Percentiles rank a stretch among this genome's conserved stretches.
phyloP scores from a whole-genome alignment of 164 flowering plant genomes.

The Macadamia tetraphylla region DNA sequence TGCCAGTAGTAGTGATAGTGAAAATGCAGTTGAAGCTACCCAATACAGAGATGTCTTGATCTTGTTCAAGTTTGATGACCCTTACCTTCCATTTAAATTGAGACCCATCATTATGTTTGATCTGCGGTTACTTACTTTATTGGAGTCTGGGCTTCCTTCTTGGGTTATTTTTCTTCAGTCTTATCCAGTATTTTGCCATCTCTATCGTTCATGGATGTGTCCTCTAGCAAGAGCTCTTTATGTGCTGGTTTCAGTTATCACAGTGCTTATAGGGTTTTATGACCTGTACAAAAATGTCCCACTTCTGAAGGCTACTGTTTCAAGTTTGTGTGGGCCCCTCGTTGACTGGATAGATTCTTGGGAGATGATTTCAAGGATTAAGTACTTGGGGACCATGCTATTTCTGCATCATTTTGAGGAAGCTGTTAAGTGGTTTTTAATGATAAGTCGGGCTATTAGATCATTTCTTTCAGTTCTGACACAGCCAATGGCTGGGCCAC shows the following conservation, averaged over 20 bases:
- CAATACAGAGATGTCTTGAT: slow-evolving; percentile 19
- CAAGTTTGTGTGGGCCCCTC: slow-evolving; percentile 27
- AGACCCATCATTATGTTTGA: slow-evolving; percentile 24
- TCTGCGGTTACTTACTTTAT: slow-evolving; percentile 27
- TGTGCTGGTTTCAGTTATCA: slow-evolving; percentile 23
- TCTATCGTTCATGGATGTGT: slow-evolving; percentile 33
- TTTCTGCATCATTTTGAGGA: slow-evolving; percentile 29
- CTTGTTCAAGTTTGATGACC: slow-evolving; percentile 21
- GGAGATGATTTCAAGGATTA: slow-evolving; percentile 31
- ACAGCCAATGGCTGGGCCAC: slow-evolving; percentile 22
- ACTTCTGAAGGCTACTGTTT: slow-evolving; percentile 26
- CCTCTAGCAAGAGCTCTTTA: slow-evolving; percentile 27
- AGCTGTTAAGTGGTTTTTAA: slow-evolving; percentile 22
- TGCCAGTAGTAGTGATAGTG: slow-evolving; percentile 14
- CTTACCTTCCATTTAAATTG: slow-evolving; percentile 23
- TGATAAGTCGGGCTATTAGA: slow-evolving; percentile 8
- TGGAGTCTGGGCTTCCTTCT: slow-evolving; percentile 32
- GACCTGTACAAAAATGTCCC: slow-evolving; percentile 33
- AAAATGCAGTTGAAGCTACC: slow-evolving; percentile 8
- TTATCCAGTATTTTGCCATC: slow-evolving; percentile 24
- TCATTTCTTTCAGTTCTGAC: slow-evolving; percentile 11
- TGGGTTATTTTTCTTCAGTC: slow-evolving; percentile 37
- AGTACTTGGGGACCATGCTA: slow-evolving; percentile 31
- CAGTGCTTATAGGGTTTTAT: slow-evolving; percentile 30
- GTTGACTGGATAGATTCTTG: slow-evolving; percentile 29